Evolutionary conservation across 345 rosid genomes (phyloP).

Genomic region (Rhodamnia argentea): DNA sequence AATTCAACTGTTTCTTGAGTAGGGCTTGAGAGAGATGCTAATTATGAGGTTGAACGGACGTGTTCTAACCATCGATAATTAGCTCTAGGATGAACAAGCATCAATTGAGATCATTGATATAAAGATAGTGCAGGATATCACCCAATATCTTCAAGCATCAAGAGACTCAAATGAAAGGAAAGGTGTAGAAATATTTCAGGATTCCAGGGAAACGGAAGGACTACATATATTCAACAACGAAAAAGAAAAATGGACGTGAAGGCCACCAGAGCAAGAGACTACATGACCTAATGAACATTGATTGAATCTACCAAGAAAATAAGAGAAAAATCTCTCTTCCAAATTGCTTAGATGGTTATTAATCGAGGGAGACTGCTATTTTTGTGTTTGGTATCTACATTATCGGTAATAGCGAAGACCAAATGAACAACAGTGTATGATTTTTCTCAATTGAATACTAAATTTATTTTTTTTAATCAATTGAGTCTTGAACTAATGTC

Average conservation of each 20-base stretch:
- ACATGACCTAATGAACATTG: background rate
- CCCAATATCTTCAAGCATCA: background rate
- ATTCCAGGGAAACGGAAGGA: background rate
- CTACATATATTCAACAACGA: background rate
- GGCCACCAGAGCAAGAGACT: background rate
- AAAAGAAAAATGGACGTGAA: background rate
- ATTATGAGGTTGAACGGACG: background rate
- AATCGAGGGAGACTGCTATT: background rate
- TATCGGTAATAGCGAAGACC: background rate
- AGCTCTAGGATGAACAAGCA: background rate
- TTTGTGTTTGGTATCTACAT: background rate
- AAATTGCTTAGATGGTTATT: background rate
- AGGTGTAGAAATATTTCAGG: background rate
- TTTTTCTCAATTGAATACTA: background rate
- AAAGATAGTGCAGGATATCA: background rate
- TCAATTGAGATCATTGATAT: background rate
- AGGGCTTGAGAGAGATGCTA: background rate
- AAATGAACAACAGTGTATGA: background rate
- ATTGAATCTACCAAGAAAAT: background rate
- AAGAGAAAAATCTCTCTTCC: background rate
- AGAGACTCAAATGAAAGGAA: background rate
- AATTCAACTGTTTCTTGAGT: background rate
- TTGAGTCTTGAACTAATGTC: background rate
- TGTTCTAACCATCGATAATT: background rate
- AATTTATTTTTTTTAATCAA: background rate